A percentile compares a stretch with the other conserved stretches of the same genome.
phyloP scores from a whole-genome alignment of 106 monocot genomes.

The Platanthera zijinensis region DNA sequence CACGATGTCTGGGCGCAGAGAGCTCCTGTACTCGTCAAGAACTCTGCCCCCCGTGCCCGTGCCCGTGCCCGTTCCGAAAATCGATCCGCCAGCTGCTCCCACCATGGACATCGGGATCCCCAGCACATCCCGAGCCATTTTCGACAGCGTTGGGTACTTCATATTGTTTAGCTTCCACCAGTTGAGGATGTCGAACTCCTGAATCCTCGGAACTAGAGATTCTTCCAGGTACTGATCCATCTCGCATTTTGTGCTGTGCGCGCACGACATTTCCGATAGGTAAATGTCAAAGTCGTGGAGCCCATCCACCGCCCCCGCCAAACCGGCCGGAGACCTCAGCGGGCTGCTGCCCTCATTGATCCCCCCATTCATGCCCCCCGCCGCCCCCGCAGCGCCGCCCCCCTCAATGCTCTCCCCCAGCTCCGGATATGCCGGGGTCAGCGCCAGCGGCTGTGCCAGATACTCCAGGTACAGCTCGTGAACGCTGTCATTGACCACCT shows the following conservation, averaged over 20 bases:
- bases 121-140: conserved; percentile 80
- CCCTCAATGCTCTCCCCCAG: conserved; percentile 21
- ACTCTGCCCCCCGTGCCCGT: conserved; percentile 53
- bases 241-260: conserved; percentile 58
- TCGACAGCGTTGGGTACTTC: conserved; percentile 78
- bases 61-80: conserved; percentile 61
- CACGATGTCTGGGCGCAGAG: conserved; percentile 59
- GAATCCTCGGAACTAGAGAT: conserved; percentile 56
- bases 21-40: conserved; percentile 81
- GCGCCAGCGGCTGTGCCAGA: conserved; percentile 37
- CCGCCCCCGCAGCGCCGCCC: conserved; percentile 3
- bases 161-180: conserved; percentile 92
- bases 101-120: conserved; percentile 76
- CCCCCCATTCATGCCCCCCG: conserved; percentile 8
- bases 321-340: not conserved
- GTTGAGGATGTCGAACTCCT: conserved; percentile 72
- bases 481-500: conserved; percentile 57
- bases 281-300: conserved; percentile 85
- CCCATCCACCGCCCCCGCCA: conserved; percentile 22
- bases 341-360: not conserved
- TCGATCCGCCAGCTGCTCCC: conserved; percentile 28
- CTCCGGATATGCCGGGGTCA: conserved; percentile 51
- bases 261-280: conserved; percentile 54
- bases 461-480: conserved; percentile 80
- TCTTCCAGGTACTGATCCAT: conserved; percentile 92